Conservation (phyloP, 441 rosid species). For the Aleurites moluccanus region DNA sequence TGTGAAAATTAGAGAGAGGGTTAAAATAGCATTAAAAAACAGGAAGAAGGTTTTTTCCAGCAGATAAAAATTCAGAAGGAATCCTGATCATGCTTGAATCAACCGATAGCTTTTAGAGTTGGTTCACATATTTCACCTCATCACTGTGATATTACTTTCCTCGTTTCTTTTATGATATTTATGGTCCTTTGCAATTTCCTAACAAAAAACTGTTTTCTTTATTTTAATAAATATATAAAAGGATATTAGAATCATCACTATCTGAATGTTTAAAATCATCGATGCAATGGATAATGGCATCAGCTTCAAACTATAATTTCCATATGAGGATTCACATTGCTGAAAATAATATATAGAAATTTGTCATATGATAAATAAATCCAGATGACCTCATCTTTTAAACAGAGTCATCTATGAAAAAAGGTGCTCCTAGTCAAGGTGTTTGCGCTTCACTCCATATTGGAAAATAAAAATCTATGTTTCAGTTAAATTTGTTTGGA, state of each 20-base stretch:
- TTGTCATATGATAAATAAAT: not conserved
- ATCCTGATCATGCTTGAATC: not conserved
- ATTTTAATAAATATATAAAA: too few relatives aligned
- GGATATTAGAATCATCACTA: not conserved
- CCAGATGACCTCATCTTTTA: not conserved
- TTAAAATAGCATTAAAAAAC: too few relatives aligned
- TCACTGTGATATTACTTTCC: slow-evolving; percentile 8
- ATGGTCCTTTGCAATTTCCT: not conserved
- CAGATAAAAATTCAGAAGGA: not conserved
- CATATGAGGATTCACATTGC: not conserved
- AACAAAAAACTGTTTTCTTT: not conserved
- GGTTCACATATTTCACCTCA: not conserved
- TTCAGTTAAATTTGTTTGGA: not conserved
- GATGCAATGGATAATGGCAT: not conserved
- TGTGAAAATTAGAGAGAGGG: too few relatives aligned
- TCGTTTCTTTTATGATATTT: not conserved
- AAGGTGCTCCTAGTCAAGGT: not conserved
- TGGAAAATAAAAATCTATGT: not conserved
- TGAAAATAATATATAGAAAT: not conserved
- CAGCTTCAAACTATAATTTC: not conserved
- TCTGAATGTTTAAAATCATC: not conserved
- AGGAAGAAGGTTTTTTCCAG: not conserved
- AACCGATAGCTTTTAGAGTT: not conserved
- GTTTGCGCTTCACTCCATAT: not conserved
- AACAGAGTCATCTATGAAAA: not conserved